Base-by-base conservation (phyloP, 2,329 filamentous ascomycete species). In the Penicillium capsulatum region DNA sequence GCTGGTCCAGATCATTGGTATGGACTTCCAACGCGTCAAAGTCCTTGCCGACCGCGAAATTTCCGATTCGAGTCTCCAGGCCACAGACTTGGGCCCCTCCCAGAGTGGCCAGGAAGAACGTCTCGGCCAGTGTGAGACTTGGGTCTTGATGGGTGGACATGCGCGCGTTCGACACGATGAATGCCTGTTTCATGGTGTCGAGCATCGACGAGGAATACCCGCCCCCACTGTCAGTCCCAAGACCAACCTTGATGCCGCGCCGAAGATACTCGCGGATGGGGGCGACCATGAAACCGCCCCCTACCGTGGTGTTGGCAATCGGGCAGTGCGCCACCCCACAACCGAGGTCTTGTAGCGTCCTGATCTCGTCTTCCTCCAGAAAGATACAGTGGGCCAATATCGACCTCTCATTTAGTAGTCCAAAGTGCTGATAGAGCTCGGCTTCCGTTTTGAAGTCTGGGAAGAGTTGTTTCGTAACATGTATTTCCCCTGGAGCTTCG, bases 331-430 rank as follows among this genome's bases (percentile, higher is more conserved):
- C 77, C 1, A 84, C 68, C 13, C 80, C 79, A 47, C 79, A 82
- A 0, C 61, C 60, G 7, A 77, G 63, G 7, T 64, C 57, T 10
- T 59, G 50, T 2, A 84, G 50, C 4, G 66, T 64, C 1, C 59
- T 47, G 32, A 76, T 71, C 57, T 85, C 81, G 19, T 74, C 67
- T 2, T 77, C 71, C 4, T 66, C 71, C 62, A 83, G 75, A 54
- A 77, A 73, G 40, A 78, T 83, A 61, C 80, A 83, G 54, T 85
- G 82, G 0, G 81, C 82, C 0, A 85, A 71, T 40, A 85, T 81
- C 0, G 76, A 73, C 7, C 75, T 70, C 3, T 63, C 45, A 1
- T 65, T 73, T 4, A 86, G 65, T 3, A 85, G 61, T 0, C 71
- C 71, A 42, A 73, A 80, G 47, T 68, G 57, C 7, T 68, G 63